Evolutionary conservation across 768 basidiomycete species (phyloP), one percentile per base, ranked within the genome.

Genomic region (Termitomyces eurrhizus): DNA sequence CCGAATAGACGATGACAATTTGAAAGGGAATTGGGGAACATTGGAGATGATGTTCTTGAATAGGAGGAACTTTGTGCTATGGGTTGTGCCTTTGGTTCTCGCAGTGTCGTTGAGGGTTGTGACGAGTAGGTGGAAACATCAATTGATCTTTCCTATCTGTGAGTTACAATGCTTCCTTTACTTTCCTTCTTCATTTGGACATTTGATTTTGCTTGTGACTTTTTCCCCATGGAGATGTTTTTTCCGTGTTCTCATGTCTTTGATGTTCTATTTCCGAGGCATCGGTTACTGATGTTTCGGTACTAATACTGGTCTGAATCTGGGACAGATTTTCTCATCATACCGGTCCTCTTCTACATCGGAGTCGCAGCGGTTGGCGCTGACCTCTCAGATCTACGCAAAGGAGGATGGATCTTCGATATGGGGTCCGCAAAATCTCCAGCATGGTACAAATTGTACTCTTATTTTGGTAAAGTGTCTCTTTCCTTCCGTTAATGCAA

Each of bases 61-160:
- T 52, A 50, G 68, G 0, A 85, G 88, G 62, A 86, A 86, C 41
- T 77, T 96, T 13, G 69, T 76, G 0, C 78, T 95, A 4, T 99
- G 96, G 96, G 72, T 84, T 1, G 78, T 92, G 1, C 93, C 96
- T 0, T 76, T 97, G 39, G 74, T 72, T 4, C 78, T 98, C 33
- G 95, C 95, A 0, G 75, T 91, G 26, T 63, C 92, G 4, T 75
- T 99, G 56, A 80, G 95, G 55, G 58, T 93, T 4, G 89, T 97
- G 73, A 98, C 93, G 2, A 80, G 85, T 57, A 83, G 80, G 62
- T 92, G 77, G 74, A 84, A 89, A 49, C 93, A 98, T 74, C 95
- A 98, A 63, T 81, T 98, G 24, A 82, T 98, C 68, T 95, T 98
- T 70, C 96, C 96, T 5, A 74, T 85, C 36, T 93, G 92, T 92